A percentile compares a stretch with the other conserved stretches of the same genome.
These are phyloP conservation scores for Microsporum ferrugineum DNA, from an alignment of 2,329 filamentous ascomycete species.

Conservation along the genomic window DNA sequence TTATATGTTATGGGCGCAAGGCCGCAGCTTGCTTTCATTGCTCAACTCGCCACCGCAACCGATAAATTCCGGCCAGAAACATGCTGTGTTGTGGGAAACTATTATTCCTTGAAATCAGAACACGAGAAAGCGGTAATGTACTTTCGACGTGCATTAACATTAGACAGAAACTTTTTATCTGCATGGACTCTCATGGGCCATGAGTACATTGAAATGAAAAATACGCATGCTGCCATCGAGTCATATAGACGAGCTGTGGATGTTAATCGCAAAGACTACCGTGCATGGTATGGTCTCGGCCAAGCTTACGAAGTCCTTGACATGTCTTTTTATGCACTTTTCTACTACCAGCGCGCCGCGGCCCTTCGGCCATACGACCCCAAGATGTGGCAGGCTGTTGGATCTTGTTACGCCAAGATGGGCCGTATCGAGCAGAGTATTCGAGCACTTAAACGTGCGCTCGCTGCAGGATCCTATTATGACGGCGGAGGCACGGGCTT, in stretches of 20 bases:
- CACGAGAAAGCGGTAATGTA: constrained; percentile 98
- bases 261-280: constrained; percentile 89
- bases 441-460: constrained; percentile 82
- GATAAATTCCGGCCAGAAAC: constrained; percentile 97
- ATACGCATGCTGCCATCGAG: constrained; percentile 94
- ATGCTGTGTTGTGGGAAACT: constrained; percentile 93
- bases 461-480: constrained; percentile 79
- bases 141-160: constrained; percentile 79
- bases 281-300: constrained; percentile 93
- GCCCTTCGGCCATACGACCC: constrained; percentile 89
- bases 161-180: constrained; percentile 82
- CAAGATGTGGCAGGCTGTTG: constrained; percentile 98
- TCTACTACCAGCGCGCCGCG: constrained; percentile 94
- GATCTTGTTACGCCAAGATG: constrained; percentile 83
- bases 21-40: constrained; percentile 83
- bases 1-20: constrained; percentile 83
- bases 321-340: constrained; percentile 93
- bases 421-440: constrained; percentile 79
- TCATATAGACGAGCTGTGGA: constrained; percentile 92
- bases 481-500: constrained; percentile 43
- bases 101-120: constrained; percentile 85
- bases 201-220: constrained; percentile 97
- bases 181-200: constrained; percentile 99
- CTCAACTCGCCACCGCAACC: constrained; percentile 77
- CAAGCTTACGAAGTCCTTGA: constrained; percentile 97